Conservation (phyloP, 306 rosid genomes). For the Quercus rubra region DNA sequence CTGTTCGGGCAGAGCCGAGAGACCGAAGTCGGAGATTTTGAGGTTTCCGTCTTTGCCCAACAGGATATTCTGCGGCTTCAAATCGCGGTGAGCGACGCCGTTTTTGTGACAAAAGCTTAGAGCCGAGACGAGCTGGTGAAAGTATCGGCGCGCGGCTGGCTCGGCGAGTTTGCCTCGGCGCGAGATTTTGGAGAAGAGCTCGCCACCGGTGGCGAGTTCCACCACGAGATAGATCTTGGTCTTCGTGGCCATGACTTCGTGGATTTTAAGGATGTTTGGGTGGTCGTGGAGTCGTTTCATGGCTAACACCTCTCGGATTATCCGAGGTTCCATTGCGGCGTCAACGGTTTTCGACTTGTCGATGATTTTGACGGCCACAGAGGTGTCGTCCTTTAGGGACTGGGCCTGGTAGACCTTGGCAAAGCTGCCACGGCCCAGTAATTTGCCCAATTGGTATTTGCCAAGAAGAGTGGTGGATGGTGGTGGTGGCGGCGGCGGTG, state of each 20-base stretch:
- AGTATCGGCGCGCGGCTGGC: slow-evolving; percentile 51
- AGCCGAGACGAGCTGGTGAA: slow-evolving; percentile 79
- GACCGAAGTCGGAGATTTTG: slow-evolving; percentile 87
- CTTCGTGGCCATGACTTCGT: slow-evolving; percentile 83
- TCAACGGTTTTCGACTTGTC: slow-evolving; percentile 63
- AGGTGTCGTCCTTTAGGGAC: slow-evolving; percentile 42
- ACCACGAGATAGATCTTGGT: slow-evolving; percentile 79
- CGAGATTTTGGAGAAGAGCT: slow-evolving; percentile 56
- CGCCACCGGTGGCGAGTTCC: slow-evolving; percentile 86
- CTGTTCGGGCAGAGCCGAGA: slow-evolving; percentile 85
- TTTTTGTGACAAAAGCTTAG: slow-evolving; percentile 66
- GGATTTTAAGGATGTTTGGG: slow-evolving; percentile 61
- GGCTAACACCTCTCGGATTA: slow-evolving; percentile 71
- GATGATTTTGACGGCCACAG: slow-evolving; percentile 76
- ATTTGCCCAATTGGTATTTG: slow-evolving; percentile 50
- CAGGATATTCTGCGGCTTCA: slow-evolving; percentile 88
- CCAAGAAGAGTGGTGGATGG: slow-evolving; percentile 46
- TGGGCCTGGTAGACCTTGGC: slow-evolving; percentile 81
- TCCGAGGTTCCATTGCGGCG: slow-evolving; percentile 66
- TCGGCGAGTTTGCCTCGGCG: slow-evolving; percentile 50
- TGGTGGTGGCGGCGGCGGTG: slow-evolving; percentile 9
- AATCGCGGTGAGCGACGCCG: slow-evolving; percentile 86
- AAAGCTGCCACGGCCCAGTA: slow-evolving; percentile 87
- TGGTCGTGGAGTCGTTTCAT: slow-evolving; percentile 90
- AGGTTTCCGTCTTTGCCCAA: slow-evolving; percentile 58